Evolutionary conservation across 148 eudicot species (phyloP).

Genomic region (Persicaria maculosa): DNA sequence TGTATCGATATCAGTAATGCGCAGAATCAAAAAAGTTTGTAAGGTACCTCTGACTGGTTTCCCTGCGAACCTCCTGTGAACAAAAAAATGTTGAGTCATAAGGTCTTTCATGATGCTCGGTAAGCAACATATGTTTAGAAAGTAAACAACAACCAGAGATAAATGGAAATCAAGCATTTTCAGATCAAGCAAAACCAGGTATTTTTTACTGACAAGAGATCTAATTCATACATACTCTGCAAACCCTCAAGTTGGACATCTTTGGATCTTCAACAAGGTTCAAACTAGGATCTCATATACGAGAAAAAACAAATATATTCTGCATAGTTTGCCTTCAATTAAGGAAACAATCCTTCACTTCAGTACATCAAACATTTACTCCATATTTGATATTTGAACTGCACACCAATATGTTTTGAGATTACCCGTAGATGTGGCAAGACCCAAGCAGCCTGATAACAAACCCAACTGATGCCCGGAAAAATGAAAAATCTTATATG

Average conservation of each 20-base stretch:
- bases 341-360: not conserved
- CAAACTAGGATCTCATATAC: not conserved
- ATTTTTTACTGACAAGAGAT: not conserved
- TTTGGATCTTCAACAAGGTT: not conserved
- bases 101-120: not conserved
- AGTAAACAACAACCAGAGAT: not conserved
- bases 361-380: not conserved
- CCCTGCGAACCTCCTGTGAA: slow-evolving; percentile 35
- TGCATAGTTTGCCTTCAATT: not conserved
- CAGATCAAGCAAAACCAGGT: not conserved
- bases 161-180: not conserved
- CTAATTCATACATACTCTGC: not conserved
- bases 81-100: not conserved
- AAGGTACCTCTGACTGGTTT: slow-evolving; percentile 31
- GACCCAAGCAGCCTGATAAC: no score
- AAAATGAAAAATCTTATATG: no score
- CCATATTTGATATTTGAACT: not conserved
- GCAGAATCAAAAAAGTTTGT: not conserved
- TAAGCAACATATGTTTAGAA: not conserved
- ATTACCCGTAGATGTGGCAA: not conserved
- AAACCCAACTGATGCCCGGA: no score
- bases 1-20: not conserved
- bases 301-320: not conserved
- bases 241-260: not conserved
- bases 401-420: not conserved